phyloP scores from a whole-genome alignment of 2,329 filamentous ascomycete species.

The Cylindrodendrum hubeiense region DNA sequence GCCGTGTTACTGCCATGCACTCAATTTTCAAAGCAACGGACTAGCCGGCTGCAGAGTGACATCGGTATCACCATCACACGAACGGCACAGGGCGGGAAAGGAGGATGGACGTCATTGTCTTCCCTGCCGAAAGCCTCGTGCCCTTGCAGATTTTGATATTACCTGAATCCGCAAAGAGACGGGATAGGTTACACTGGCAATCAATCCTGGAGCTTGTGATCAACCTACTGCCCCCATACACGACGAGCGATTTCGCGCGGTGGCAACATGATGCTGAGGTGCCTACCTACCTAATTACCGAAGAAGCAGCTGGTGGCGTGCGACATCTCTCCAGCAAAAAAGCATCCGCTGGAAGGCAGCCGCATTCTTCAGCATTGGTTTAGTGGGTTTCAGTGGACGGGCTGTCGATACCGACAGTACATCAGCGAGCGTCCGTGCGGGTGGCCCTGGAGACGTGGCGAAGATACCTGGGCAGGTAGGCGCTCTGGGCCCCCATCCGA shows the following conservation, averaged over 20 bases:
- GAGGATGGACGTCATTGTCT: background rate
- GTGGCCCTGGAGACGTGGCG: slow-evolving; percentile 14
- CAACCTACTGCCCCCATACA: background rate
- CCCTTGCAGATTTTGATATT: background rate
- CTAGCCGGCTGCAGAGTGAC: background rate
- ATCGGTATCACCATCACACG: background rate
- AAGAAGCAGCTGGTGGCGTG: too few relatives aligned
- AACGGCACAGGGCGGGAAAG: background rate
- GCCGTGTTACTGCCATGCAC: background rate
- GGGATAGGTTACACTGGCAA: background rate
- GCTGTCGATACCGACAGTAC: background rate
- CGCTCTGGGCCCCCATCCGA: background rate
- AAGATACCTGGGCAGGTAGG: slow-evolving; percentile 2
- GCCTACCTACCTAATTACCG: too few relatives aligned
- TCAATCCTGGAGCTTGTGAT: background rate
- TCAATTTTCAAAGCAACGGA: background rate
- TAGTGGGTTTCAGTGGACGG: background rate
- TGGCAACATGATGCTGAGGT: too few relatives aligned
- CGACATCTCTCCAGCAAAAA: background rate
- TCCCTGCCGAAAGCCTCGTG: background rate
- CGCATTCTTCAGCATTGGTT: background rate
- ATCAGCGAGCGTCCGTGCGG: slow-evolving; percentile 16
- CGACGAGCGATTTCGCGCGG: too few relatives aligned
- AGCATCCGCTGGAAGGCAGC: background rate
- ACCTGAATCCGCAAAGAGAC: background rate